Evolutionary conservation across 805 yeast genomes (phyloP), one percentile per base, ranked within the genome.

Genomic region (Pichia occidentalis): DNA sequence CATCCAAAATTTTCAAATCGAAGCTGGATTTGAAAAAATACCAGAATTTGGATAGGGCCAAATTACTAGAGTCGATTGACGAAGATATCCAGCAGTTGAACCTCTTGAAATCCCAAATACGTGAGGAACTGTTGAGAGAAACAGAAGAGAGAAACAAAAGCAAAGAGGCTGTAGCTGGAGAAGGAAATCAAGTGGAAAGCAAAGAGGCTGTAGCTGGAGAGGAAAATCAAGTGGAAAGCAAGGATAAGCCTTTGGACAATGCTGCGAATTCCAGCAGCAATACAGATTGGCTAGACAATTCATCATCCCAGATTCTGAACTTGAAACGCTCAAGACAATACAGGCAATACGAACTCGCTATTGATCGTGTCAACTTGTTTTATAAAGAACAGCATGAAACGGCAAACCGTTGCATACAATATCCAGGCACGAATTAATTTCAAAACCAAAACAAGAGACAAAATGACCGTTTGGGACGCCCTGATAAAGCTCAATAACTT

Each of bases 401-500:
- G 70, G 45, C 86, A 80, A 56, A 79, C 86, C 0, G 84, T 80
- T 25, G 84, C 84, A 0, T 80, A 76, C 53, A 80, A 80, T 49
- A 65, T 80, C 24, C 83, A 80, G 51, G 85, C 85, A 0, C 58
- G 87, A 28, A 75, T 80, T 34, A 79, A 77, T 55, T 80, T 80
- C 63, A 79, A 79, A 54, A 72, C 85, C 5, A 76, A 78, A 50
- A 64, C 71, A 7, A 56, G 86, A 48, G 86, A 81, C 36, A 63
- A 69, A 36, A 77, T 80, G 82, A 64, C 81, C 1, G 68, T 80
- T 6, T 80, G 87, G 87, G 85, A 77, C 41, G 86, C 85, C 0
- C 54, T 80, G 12, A 72, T 73, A 38, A 73, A 71, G 43, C 60
- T 80, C 26, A 80, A 79, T 51, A 71, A 73, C 45, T 58, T 80